Conservation (phyloP, 2,329 filamentous ascomycete genomes). For the Leptographium flavum region DNA sequence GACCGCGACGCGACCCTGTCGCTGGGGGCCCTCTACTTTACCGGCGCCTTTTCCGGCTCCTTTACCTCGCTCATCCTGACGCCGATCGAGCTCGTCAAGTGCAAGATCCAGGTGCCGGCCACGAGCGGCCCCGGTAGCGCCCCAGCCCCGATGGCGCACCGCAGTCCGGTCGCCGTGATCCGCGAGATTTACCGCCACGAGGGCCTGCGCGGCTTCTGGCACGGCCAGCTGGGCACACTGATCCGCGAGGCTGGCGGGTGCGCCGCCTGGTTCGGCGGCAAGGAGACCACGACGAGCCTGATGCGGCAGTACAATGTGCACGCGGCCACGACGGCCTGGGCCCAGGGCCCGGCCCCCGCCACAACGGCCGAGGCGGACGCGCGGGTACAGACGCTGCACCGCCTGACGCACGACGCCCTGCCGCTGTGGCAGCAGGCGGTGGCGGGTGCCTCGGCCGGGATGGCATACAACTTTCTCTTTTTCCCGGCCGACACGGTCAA, state of each 20-base stretch:
- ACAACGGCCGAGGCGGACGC: conserved; percentile 24
- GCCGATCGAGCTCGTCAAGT: conserved; percentile 93
- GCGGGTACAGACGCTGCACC: conserved; percentile 20
- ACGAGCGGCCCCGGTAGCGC: conserved; percentile 25
- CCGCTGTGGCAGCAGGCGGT: conserved; percentile 78
- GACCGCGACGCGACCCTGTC: conserved; percentile 47
- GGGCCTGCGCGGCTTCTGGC: conserved; percentile 81
- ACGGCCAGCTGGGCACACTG: conserved; percentile 82
- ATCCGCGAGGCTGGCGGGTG: conserved; percentile 88
- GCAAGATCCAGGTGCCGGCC: conserved; percentile 79
- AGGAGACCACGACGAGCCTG: conserved; percentile 62
- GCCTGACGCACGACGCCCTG: conserved; percentile 36
- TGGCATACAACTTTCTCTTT: conserved; percentile 94
- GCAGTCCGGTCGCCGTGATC: conserved; percentile 55
- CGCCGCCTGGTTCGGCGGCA: conserved; percentile 88
- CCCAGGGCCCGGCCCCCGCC: not conserved
- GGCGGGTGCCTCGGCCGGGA: conserved; percentile 75
- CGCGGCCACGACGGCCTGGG: conserved; percentile 19
- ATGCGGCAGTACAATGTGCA: conserved; percentile 47
- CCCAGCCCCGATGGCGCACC: conserved; percentile 18
- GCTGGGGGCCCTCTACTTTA: conserved; percentile 60
- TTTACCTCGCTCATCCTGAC: conserved; percentile 86
- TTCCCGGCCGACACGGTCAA: conserved; percentile 97
- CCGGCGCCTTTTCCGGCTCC: conserved; percentile 74
- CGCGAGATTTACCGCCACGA: conserved; percentile 68